phyloP scores from a whole-genome alignment of 768 basidiomycete genomes.

The Amanita inopinata region DNA sequence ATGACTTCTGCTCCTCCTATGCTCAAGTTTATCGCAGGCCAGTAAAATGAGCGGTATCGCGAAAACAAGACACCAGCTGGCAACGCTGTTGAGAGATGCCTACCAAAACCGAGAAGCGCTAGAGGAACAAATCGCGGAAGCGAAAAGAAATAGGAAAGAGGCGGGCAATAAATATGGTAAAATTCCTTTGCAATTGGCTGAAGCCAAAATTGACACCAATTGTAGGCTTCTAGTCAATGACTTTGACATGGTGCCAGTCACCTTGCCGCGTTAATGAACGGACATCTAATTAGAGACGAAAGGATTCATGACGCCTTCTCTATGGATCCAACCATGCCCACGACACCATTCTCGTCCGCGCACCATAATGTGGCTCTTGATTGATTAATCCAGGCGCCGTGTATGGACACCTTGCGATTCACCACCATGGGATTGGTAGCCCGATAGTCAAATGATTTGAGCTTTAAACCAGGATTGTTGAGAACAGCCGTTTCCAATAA shows the following conservation, averaged over 20 bases:
- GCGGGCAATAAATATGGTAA: conserved; percentile 88
- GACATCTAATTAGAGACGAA: not conserved
- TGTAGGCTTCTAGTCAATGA: conserved; percentile 25
- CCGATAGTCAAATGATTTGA: conserved; percentile 57
- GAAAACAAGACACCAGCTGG: conserved; percentile 65
- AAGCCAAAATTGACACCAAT: too few species aligned
- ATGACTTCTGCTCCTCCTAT: not conserved
- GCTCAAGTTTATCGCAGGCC: conserved; percentile 30
- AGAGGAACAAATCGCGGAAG: conserved; percentile 80
- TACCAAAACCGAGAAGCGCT: conserved; percentile 75
- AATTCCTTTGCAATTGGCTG: conserved; percentile 14
- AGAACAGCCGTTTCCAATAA: conserved; percentile 53
- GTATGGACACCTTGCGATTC: conserved; percentile 35
- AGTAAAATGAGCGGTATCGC: conserved; percentile 66
- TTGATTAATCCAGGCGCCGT: conserved; percentile 33
- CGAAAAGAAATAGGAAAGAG: conserved; percentile 75
- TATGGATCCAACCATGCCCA: conserved; percentile 60
- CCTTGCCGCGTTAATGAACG: not conserved
- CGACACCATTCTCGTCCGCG: conserved; percentile 38
- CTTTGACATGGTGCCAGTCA: conserved; percentile 13
- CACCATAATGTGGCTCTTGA: conserved; percentile 46
- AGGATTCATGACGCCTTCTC: conserved; percentile 7
- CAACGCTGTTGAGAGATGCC: conserved; percentile 73
- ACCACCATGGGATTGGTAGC: conserved; percentile 59
- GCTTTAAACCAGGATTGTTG: conserved; percentile 33